These are phyloP conservation scores for Thalia dealbata DNA, from an alignment of 176 grass and related monocot species.

Conservation along the genomic window DNA sequence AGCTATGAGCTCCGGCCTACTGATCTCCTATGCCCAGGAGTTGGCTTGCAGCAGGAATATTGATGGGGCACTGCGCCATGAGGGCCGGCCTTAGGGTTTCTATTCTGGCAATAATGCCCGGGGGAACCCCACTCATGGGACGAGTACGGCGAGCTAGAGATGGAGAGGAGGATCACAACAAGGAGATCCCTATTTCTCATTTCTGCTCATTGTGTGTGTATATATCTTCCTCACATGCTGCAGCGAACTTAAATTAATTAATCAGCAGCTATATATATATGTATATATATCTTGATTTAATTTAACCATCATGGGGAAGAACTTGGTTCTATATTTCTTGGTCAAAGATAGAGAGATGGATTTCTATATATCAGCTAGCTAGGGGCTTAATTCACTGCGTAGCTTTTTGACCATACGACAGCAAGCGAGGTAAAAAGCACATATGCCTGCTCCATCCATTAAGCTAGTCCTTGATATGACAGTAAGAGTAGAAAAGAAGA, in stretches of 20 bases:
- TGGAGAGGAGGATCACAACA: not conserved
- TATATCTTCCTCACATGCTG: not conserved
- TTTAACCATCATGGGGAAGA: no score
- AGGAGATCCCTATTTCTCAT: not conserved
- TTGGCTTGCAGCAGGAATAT: conserved; percentile 1
- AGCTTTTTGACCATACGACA: not conserved
- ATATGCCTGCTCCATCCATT: no score
- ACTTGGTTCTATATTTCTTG: no score
- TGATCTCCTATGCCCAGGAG: not conserved
- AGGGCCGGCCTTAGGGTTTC: conserved; percentile 72
- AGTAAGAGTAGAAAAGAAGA: no score
- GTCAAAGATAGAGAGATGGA: not conserved
- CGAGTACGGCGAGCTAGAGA: conserved; percentile 27
- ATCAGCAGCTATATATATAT: no score
- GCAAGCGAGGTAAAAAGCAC: not conserved
- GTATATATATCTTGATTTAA: no score
- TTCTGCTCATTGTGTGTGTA: not conserved
- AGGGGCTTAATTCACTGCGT: no score
- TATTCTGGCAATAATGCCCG: conserved; percentile 67
- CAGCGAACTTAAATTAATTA: no score
- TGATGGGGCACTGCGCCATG: conserved; percentile 7
- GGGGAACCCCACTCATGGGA: conserved; percentile 35
- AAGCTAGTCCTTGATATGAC: no score
- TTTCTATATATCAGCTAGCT: no score
- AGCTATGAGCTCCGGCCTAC: no score